Evolutionary conservation across 2,329 filamentous ascomycete genomes (phyloP), one percentile per base, ranked within the genome.

Genomic region (Chlorencoelia australis): DNA sequence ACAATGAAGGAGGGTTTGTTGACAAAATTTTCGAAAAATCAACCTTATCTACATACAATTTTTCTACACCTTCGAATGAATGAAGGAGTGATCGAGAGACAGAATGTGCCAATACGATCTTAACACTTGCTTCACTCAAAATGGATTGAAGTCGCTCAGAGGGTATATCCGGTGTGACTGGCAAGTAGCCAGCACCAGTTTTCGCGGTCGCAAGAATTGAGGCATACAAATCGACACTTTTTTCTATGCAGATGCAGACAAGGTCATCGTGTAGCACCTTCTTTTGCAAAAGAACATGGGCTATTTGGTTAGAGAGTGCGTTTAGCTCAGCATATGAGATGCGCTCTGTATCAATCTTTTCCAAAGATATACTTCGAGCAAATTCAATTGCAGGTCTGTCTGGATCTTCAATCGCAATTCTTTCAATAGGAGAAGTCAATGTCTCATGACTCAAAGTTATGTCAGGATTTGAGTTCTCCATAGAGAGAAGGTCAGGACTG

Each of bases 191-290:
- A 49, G 77, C 79, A 7, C 85, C 84, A 4, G 75, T 64, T 51
- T 93, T 93, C 20, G 85, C 58, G 15, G 79, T 70, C 1, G 75
- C 86, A 19, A 94, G 64, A 17, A 94, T 83, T 0, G 76, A 69
- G 18, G 78, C 66, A 51, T 94, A 94, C 1, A 93, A 61, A 17
- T 75, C 58, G 1, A 75, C 56, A 0, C 79, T 88, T 53, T 91
- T 93, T 15, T 88, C 73, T 71, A 93, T 79, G 30, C 80, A 66
- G 29, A 94, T 71, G 21, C 77, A 78, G n/a, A 93, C 64, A 7
- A 84, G 60, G 11, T 74, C 65, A 6, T 76, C 71, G 1, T 66
- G 57, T 1, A 56, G 43, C 0, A 69, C 61, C 0, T 69, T 68
- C 1, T 59, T 53, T 3, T 61, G 48, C 7, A 63, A 48, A 1